Base-by-base conservation (phyloP, 306 rosid genomes). In the Pachyrhizus erosus region DNA sequence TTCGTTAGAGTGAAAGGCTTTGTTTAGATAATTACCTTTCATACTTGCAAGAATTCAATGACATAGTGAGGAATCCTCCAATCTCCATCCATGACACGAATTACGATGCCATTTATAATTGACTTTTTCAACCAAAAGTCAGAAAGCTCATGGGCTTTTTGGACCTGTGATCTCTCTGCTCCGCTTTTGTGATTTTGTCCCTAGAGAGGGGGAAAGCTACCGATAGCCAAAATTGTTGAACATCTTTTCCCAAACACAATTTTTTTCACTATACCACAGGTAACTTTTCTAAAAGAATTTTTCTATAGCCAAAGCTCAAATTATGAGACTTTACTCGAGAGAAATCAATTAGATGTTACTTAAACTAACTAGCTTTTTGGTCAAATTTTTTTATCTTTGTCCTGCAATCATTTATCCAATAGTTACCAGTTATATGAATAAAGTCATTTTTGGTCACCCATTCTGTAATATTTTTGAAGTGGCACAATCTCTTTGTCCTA, bases 371-470 rank as follows among this genome's bases (percentile, higher is more conserved):
- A 64, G 21, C 70, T 64, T 64, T 62, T 29, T 64, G 70, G 14
- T 64, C 70, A 31, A 8, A 34, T 21, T 57, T 40, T 70, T 55
- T 64, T 31, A 68, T 79, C 69, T 7, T 67, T 79, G 55, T 65
- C 81, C 29, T 69, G 14, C 62, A 73, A 84, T 80, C 78, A 84
- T 83, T 82, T 54, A 60, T 76, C 74, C 58, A 57, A 70, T 69
- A 23, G 55, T 65, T 45, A 76, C 14, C 66, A 34, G 67, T 57
- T 76, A 68, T 23, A 46, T 58, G 24, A 45, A 68, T 82, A 26
- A 66, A 42, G 37, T 84, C 79, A 69, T 55, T 68, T 66, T 68
- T 82, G 37, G 71, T 76, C 78, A 57, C 77, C 77, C 54, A 43
- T 76, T 75, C 42, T 7, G 9, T 64, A 48, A 49, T 74, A 49